Conservation (phyloP, 306 rosid species). For the Lagenaria siceraria region DNA sequence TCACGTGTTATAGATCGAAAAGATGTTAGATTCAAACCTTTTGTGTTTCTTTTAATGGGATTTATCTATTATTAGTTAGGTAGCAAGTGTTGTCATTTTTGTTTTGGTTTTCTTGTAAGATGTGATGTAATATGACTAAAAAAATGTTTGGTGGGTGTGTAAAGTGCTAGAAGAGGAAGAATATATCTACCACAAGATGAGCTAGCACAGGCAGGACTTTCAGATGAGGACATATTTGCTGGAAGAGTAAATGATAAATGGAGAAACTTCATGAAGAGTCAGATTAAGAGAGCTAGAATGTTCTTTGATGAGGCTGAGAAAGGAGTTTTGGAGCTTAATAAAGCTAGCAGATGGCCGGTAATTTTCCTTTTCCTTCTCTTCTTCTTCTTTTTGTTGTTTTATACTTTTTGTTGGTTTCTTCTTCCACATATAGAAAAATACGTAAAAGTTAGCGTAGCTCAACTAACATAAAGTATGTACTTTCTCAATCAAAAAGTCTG, state of each 20-base stretch:
- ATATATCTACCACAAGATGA: constrained; percentile 92
- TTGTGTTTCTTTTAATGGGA: too few relatives aligned
- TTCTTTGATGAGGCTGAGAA: constrained; percentile 83
- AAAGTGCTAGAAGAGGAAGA: constrained; percentile 90
- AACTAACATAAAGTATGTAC: too few relatives aligned
- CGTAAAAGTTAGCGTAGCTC: too few relatives aligned
- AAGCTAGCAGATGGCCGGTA: constrained; percentile 91
- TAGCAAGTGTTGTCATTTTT: background rate
- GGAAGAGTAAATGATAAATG: constrained; percentile 71
- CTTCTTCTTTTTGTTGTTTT: too few relatives aligned
- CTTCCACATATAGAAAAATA: too few relatives aligned
- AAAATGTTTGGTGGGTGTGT: background rate
- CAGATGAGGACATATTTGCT: constrained; percentile 60
- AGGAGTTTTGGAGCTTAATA: constrained; percentile 59
- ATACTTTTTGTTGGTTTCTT: too few relatives aligned
- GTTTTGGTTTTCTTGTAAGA: background rate
- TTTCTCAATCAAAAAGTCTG: too few relatives aligned
- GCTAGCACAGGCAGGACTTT: constrained; percentile 66
- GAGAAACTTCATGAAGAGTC: constrained; percentile 77
- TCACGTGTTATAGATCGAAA: background rate
- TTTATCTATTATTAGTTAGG: too few relatives aligned
- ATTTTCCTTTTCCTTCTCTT: background rate
- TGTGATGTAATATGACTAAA: background rate
- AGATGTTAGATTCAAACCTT: background rate
- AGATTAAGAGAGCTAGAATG: constrained; percentile 71